Evolutionary conservation across 208 protist species (phyloP).

Genomic region (Leishmania major): DNA sequence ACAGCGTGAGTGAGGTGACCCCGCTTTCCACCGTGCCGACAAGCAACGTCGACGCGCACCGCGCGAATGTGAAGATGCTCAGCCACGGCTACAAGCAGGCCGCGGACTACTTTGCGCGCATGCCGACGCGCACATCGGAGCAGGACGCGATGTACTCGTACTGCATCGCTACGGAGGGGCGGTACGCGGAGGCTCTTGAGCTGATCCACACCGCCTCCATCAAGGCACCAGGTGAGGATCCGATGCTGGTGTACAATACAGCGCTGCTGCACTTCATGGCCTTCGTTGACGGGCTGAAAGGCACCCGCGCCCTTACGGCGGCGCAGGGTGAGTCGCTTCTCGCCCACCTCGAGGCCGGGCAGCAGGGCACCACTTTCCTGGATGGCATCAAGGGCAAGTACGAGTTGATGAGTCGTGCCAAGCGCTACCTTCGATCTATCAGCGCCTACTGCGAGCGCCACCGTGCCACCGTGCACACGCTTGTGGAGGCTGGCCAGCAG

Average conservation of each 20-base stretch:
- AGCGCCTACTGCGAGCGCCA: conserved; percentile 62
- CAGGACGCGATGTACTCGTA: conserved; percentile 75
- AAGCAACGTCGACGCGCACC: conserved; percentile 54
- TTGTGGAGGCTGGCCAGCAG: conserved; percentile 52
- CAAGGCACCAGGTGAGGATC: conserved; percentile 27
- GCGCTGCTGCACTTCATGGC: conserved; percentile 72
- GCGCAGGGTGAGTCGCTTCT: conserved; percentile 50
- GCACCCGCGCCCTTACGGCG: conserved; percentile 34
- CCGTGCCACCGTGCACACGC: conserved; percentile 40
- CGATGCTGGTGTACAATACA: conserved; percentile 75
- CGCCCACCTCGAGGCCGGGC: conserved; percentile 40
- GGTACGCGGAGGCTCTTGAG: conserved; percentile 64
- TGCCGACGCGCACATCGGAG: conserved; percentile 37
- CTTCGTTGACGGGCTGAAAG: conserved; percentile 52
- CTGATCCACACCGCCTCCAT: conserved; percentile 40
- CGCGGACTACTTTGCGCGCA: conserved; percentile 66
- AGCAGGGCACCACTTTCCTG: conserved; percentile 39
- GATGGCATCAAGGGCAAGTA: conserved; percentile 28
- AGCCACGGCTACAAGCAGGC: conserved; percentile 80
- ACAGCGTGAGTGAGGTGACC: conserved; percentile 69
- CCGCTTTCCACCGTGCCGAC: conserved; percentile 62
- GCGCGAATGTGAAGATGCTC: conserved; percentile 77
- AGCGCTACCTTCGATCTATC: conserved; percentile 36
- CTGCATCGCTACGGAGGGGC: conserved; percentile 64
- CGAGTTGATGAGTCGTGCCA: conserved; percentile 39